These are phyloP conservation scores for Salvia sclarea DNA, from an alignment of 305 asterid species.

Conservation along the genomic window DNA sequence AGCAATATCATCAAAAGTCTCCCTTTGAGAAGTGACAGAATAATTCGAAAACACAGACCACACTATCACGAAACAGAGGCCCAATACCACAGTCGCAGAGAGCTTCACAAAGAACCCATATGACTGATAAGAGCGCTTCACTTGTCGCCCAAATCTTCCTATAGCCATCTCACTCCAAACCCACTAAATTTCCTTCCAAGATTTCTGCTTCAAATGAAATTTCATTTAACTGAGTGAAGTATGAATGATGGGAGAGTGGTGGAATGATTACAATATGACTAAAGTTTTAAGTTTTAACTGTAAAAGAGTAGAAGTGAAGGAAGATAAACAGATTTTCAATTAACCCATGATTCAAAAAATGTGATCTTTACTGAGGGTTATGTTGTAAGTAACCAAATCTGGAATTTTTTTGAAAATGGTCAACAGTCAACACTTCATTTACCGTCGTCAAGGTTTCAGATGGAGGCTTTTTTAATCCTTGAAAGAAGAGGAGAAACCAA, in stretches of 20 bases:
- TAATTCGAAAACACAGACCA: constrained; percentile 80
- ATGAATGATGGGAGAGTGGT: constrained; percentile 16
- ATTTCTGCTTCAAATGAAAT: constrained; percentile 23
- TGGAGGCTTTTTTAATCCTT: background rate
- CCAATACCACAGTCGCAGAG: constrained; percentile 66
- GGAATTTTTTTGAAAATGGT: background rate
- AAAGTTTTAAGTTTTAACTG: constrained; percentile 41
- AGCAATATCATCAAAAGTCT: constrained; percentile 79
- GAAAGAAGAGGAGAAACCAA: background rate
- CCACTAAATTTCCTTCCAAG: constrained; percentile 23
- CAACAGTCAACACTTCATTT: background rate
- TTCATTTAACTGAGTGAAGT: constrained; percentile 30
- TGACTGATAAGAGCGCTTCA: constrained; percentile 76
- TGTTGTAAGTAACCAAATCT: constrained; percentile 13
- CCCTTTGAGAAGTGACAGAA: constrained; percentile 75
- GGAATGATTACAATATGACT: constrained; percentile 30
- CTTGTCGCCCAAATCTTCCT: constrained; percentile 82
- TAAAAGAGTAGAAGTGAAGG: constrained; percentile 35
- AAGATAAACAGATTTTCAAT: constrained; percentile 38
- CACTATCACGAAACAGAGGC: constrained; percentile 76
- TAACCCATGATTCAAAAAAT: constrained; percentile 28
- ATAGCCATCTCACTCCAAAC: constrained; percentile 78
- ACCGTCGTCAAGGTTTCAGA: background rate
- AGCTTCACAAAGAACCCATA: constrained; percentile 72
- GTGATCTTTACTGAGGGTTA: constrained; percentile 17